Evolutionary conservation across 352 stramenopile species (phyloP).

Genomic region (Nothophytophthora sp.): DNA sequence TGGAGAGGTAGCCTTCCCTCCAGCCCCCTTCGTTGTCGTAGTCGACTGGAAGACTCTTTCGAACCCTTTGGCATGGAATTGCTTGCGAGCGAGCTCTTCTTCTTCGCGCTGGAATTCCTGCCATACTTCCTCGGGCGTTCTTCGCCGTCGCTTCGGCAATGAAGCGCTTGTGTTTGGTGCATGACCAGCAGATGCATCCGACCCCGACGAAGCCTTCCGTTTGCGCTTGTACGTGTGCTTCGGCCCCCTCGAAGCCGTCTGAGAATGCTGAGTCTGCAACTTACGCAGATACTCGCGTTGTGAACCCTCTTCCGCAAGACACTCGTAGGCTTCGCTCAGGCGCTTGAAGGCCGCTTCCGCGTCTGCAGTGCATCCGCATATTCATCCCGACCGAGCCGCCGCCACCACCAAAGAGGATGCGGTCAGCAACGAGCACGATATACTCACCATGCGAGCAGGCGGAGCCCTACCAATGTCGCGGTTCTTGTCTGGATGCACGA

Average conservation of each 20-base stretch:
- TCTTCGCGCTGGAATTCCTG: constrained; percentile 69
- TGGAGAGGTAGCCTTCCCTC: background rate
- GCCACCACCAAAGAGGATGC: no score
- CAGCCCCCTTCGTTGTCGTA: background rate
- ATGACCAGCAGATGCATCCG: background rate
- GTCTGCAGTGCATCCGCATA: no score
- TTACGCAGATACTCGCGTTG: constrained; percentile 58
- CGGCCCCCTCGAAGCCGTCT: constrained; percentile 6
- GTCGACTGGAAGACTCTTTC: constrained; percentile 46
- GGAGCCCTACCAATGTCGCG: constrained; percentile 24
- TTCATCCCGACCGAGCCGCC: no score
- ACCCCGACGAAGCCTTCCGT: constrained; percentile 1
- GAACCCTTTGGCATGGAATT: constrained; percentile 70
- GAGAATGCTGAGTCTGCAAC: constrained; percentile 11
- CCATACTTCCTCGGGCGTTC: constrained; percentile 74
- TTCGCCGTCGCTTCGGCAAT: constrained; percentile 18
- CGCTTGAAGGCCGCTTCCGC: constrained; percentile 81
- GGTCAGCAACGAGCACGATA: no score
- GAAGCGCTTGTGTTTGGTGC: background rate
- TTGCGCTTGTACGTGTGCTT: constrained; percentile 24
- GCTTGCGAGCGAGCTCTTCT: constrained; percentile 51
- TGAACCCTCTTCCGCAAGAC: constrained; percentile 43
- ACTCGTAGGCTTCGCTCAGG: constrained; percentile 77
- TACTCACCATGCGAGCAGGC: no score
- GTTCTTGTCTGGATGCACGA: constrained; percentile 68